These are phyloP conservation scores for Salvia hispanica DNA, from an alignment of 257 asterid species.

Conservation along the genomic window DNA sequence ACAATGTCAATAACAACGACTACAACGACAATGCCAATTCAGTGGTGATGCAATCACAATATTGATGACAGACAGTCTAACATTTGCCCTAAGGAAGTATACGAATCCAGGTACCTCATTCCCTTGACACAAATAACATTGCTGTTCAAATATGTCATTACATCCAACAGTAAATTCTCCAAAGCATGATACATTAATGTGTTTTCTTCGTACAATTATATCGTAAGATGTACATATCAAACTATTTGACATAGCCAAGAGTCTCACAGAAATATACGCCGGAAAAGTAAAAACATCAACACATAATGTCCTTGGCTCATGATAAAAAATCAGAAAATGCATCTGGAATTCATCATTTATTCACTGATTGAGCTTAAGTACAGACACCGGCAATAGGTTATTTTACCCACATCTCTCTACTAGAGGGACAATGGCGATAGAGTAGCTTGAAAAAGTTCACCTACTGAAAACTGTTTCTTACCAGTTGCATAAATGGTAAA, in stretches of 20 bases:
- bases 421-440: constrained; percentile 31
- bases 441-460: constrained; percentile 28
- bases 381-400: constrained; percentile 17
- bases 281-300: constrained; percentile 9
- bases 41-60: constrained; percentile 43
- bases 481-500: constrained; percentile 27
- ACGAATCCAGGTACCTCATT: constrained; percentile 50
- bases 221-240: not conserved
- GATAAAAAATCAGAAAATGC: constrained; percentile 1
- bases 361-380: constrained; percentile 28
- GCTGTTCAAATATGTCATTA: not conserved
- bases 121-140: not conserved
- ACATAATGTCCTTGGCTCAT: not conserved
- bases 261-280: not conserved
- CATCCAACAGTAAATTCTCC: not conserved
- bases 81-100: constrained; percentile 60
- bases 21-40: constrained; percentile 34
- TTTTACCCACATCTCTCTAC: constrained; percentile 34
- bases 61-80: constrained; percentile 73
- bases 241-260: not conserved
- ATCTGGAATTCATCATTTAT: constrained; percentile 25
- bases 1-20: constrained; percentile 35
- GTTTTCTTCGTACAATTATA: not conserved
- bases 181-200: constrained; percentile 31
- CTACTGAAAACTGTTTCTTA: constrained; percentile 23